Conservation (phyloP, 169 alveolate genomes). For the Cyclospora cayetanensis region DNA sequence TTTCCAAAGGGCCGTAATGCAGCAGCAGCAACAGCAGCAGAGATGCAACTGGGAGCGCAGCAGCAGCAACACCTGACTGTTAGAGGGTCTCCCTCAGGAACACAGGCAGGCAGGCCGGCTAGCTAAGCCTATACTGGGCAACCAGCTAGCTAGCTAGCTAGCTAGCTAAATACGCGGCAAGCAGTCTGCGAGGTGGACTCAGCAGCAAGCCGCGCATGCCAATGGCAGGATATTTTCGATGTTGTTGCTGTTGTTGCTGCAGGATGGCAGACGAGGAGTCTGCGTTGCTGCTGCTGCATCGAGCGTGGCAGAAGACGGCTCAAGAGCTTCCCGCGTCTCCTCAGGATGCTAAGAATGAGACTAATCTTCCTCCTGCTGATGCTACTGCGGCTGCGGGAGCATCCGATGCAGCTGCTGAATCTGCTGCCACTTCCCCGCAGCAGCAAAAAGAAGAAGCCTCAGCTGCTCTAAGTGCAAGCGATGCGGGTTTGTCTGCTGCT, state of each 20-base stretch:
- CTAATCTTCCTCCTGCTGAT: not conserved
- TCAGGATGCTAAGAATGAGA: not conserved
- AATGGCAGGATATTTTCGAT: no score
- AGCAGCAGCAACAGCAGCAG: not conserved
- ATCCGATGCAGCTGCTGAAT: not conserved
- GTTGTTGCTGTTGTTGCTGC: not conserved
- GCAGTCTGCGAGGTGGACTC: no score
- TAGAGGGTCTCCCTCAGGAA: no score
- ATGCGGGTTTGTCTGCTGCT: not conserved
- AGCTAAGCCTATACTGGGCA: no score
- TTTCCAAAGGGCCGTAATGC: not conserved
- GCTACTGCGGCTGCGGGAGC: not conserved
- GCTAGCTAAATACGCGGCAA: no score
- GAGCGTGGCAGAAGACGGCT: conserved; percentile 3
- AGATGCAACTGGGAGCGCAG: no score
- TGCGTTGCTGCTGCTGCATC: conserved; percentile 24
- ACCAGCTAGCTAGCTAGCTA: no score
- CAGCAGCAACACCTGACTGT: no score
- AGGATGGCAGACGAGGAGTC: not conserved
- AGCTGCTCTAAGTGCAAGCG: not conserved
- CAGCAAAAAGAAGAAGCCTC: not conserved
- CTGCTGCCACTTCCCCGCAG: not conserved
- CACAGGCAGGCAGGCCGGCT: no score
- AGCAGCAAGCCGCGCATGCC: no score
- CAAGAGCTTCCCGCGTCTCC: not conserved